Percentiles rank a stretch among this genome's conserved stretches.
Conservation (phyloP, 768 basidiomycete genomes). For the Boletellus ananiceps region DNA sequence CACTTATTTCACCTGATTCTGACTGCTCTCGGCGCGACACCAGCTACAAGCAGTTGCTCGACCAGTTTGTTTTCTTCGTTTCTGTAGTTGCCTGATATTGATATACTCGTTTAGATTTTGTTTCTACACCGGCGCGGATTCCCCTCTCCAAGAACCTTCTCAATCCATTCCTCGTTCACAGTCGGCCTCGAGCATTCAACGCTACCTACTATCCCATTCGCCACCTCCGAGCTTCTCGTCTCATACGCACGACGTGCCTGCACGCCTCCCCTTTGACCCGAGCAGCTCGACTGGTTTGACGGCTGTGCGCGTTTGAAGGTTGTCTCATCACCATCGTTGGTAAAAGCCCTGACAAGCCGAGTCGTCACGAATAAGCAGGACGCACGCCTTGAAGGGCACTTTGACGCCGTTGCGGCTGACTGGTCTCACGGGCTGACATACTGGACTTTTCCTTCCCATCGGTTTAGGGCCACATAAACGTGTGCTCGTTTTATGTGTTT, state of each 20-base stretch:
- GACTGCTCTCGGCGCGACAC: slow-evolving; percentile 27
- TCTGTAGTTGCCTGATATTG: not conserved
- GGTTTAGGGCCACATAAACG: not conserved
- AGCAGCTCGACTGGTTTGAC: slow-evolving; percentile 28
- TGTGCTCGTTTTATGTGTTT: not conserved
- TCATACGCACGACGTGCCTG: slow-evolving; percentile 17
- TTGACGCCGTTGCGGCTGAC: not conserved
- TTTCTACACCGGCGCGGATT: slow-evolving; percentile 67
- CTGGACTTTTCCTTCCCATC: not conserved
- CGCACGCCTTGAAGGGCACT: not conserved
- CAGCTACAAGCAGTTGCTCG: slow-evolving; percentile 58
- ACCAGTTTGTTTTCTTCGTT: slow-evolving; percentile 45
- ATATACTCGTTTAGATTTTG: slow-evolving; percentile 52
- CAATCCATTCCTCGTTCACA: slow-evolving; percentile 36
- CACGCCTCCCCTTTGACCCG: slow-evolving; percentile 25
- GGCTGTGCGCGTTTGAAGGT: slow-evolving; percentile 14
- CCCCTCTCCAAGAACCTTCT: slow-evolving; percentile 27
- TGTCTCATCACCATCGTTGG: not conserved
- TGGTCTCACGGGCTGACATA: not conserved
- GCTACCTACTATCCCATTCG: slow-evolving; percentile 37
- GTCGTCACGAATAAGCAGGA: not conserved
- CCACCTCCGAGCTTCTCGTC: slow-evolving; percentile 27
- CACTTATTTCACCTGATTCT: slow-evolving; percentile 40
- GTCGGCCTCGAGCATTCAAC: slow-evolving; percentile 54
- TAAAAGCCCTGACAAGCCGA: too few relatives aligned